Percentiles rank a stretch among this genome's conserved stretches.
Evolutionary conservation across 2,329 filamentous ascomycete genomes (phyloP).

Genomic region (Orbilia brochopaga): DNA sequence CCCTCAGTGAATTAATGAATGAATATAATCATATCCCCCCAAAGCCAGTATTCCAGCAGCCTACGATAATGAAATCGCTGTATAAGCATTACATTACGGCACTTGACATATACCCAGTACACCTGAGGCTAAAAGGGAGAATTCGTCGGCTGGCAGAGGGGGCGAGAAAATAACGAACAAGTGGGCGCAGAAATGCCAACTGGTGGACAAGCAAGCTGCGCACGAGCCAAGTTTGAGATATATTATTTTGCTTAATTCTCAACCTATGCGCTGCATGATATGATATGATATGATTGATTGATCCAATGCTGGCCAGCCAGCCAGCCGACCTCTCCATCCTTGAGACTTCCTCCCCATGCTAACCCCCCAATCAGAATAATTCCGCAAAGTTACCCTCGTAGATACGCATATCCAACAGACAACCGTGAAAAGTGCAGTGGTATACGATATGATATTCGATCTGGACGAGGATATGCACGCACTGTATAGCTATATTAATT

Average conservation of each 20-base stretch:
- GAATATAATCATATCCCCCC: no score
- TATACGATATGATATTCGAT: neutral
- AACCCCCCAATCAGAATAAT: no score
- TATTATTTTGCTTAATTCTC: constrained; percentile 28
- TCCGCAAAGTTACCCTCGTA: no score
- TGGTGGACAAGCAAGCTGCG: constrained; percentile 36
- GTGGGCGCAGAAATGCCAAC: constrained; percentile 14
- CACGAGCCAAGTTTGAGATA: constrained; percentile 51
- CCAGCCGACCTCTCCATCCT: neutral
- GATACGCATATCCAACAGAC: no score
- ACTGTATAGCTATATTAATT: no score
- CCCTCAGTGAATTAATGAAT: no score
- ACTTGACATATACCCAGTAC: neutral
- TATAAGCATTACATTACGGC: constrained; percentile 1
- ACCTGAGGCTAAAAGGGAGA: constrained; percentile 50
- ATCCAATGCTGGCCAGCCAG: neutral
- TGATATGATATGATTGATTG: neutral
- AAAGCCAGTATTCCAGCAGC: neutral
- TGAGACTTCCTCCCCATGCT: no score
- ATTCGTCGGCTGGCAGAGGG: constrained; percentile 31
- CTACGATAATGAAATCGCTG: neutral
- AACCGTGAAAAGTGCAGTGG: no score
- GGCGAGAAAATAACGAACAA: neutral
- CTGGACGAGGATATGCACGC: no score
- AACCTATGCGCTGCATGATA: constrained; percentile 46